Evolutionary conservation across 352 stramenopile species (phyloP).

Genomic region (Thalassiosira hispida): DNA sequence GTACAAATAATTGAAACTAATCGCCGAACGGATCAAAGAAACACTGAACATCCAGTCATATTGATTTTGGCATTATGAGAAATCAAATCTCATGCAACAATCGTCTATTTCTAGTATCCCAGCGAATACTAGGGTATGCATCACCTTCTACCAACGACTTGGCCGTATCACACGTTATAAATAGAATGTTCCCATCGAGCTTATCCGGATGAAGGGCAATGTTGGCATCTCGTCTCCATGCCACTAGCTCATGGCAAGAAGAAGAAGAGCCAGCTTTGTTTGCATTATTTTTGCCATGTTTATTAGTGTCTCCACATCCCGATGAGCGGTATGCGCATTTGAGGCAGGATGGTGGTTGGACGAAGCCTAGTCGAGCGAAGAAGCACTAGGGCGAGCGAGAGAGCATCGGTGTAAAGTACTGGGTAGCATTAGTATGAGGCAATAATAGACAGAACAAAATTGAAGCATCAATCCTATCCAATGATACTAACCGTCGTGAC

Average conservation of each 20-base stretch:
- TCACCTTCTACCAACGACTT: slow-evolving; percentile 66
- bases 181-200: slow-evolving; percentile 65
- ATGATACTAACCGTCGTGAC: slow-evolving; percentile 44
- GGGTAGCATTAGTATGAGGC: neutral
- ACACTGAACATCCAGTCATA: too few relatives aligned
- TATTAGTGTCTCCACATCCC: slow-evolving; percentile 23
- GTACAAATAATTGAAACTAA: too few relatives aligned
- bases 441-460: neutral
- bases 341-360: slow-evolving; percentile 76
- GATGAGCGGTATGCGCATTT: slow-evolving; percentile 56
- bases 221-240: slow-evolving; percentile 72
- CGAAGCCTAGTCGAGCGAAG: slow-evolving; percentile 73
- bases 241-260: slow-evolving; percentile 55
- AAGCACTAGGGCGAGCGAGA: slow-evolving; percentile 55
- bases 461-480: neutral
- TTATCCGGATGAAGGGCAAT: slow-evolving; percentile 68
- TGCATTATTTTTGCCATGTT: slow-evolving; percentile 27
- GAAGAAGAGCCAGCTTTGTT: neutral
- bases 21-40: too few relatives aligned
- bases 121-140: slow-evolving; percentile 48
- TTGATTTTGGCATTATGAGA: neutral
- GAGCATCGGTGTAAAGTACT: neutral
- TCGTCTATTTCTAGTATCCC: slow-evolving; percentile 42
- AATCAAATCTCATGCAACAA: slow-evolving; percentile 34
- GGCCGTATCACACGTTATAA: slow-evolving; percentile 67